Conservation (phyloP, 2,329 filamentous ascomycete species). For the Thielaviopsis ethacetica region DNA sequence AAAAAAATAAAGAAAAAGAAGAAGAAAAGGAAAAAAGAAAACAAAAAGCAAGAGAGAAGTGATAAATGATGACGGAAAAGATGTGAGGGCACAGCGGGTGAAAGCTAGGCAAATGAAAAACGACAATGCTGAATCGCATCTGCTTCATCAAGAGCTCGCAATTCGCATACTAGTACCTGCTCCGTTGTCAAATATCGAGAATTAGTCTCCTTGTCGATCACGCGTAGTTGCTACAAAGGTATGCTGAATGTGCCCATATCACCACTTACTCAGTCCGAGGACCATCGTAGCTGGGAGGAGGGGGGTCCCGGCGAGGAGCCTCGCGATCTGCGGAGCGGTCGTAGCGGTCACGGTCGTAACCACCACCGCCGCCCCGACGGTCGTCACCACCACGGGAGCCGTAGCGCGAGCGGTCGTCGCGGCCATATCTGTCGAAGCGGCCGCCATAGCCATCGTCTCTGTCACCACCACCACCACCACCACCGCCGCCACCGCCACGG, state of each 20-base stretch:
- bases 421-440: slow-evolving; percentile 14
- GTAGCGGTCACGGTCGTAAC: slow-evolving; percentile 33
- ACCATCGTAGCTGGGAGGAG: slow-evolving; percentile 25
- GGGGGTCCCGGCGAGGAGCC: slow-evolving; percentile 24
- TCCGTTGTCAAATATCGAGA: slow-evolving; percentile 3
- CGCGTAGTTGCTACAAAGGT: slow-evolving; percentile 2
- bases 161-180: slow-evolving; percentile 6
- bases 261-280: slow-evolving; percentile 24
- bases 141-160: background rate
- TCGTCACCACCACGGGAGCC: slow-evolving; percentile 21
- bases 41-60: slow-evolving; percentile 1
- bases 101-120: slow-evolving; percentile 1
- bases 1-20: slow-evolving; percentile 1
- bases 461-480: slow-evolving; percentile 23
- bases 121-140: background rate
- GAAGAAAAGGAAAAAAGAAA: slow-evolving; percentile 1
- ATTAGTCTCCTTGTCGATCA: slow-evolving; percentile 9
- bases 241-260: background rate
- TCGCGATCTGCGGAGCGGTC: slow-evolving; percentile 30
- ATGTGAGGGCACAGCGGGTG: background rate
- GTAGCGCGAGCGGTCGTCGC: slow-evolving; percentile 19
- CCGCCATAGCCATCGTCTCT: slow-evolving; percentile 25
- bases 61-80: background rate
- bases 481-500: slow-evolving; percentile 29
- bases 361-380: slow-evolving; percentile 20